Evolutionary conservation across 371 early-diverging fungal species (phyloP).

Genomic region (Rhizopus sp.): DNA sequence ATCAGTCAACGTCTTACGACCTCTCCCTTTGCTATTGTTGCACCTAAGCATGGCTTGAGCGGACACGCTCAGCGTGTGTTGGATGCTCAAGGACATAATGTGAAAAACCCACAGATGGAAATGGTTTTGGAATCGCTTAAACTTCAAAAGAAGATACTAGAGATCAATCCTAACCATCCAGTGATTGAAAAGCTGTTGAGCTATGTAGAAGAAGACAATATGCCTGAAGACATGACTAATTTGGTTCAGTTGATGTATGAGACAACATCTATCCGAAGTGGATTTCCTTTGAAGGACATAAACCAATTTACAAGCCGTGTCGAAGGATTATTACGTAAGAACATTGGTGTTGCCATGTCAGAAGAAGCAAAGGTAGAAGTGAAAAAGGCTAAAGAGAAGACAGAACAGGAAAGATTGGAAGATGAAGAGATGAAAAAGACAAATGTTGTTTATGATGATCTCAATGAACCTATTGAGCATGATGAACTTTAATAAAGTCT

Average conservation of each 20-base stretch:
- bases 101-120: conserved; percentile 55
- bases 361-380: conserved; percentile 56
- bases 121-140: conserved; percentile 59
- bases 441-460: conserved; percentile 23
- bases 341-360: conserved; percentile 59
- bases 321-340: conserved; percentile 68
- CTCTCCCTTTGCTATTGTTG: conserved; percentile 77
- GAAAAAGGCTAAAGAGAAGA: conserved; percentile 46
- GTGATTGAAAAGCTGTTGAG: conserved; percentile 60
- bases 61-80: conserved; percentile 87
- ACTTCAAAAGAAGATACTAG: conserved; percentile 75
- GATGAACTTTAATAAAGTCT: conserved; percentile 24
- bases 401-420: conserved; percentile 35
- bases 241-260: conserved; percentile 74
- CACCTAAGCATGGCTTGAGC: conserved; percentile 72
- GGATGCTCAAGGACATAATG: conserved; percentile 61
- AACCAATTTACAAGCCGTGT: conserved; percentile 68
- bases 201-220: conserved; percentile 46
- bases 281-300: conserved; percentile 67
- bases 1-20: conserved; percentile 76
- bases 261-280: conserved; percentile 76
- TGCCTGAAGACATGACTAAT: conserved; percentile 56
- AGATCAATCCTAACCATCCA: conserved; percentile 85
- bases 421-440: conserved; percentile 37
- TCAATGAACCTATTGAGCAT: conserved; percentile 16